These are phyloP conservation scores for Diaporthe caulivora DNA, from an alignment of 2,329 filamentous ascomycete species.

Conservation along the genomic window DNA sequence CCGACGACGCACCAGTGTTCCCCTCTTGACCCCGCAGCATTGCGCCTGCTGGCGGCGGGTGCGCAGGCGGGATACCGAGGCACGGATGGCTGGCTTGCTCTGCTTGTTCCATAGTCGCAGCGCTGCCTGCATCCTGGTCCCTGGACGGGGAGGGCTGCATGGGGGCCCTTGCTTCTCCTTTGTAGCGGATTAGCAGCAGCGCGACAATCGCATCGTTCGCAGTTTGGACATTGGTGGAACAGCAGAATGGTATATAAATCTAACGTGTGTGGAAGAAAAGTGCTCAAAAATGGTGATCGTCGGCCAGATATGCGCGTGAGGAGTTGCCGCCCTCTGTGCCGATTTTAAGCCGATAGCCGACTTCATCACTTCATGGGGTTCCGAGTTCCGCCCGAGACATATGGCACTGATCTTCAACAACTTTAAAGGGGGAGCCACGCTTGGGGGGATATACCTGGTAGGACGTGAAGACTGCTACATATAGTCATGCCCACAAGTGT, in stretches of 20 bases:
- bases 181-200: background rate
- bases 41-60: background rate
- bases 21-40: constrained; percentile 18
- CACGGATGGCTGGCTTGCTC: background rate
- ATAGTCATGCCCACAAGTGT: background rate
- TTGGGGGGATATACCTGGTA: too few relatives aligned
- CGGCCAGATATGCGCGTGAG: background rate
- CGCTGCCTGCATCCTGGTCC: too few relatives aligned
- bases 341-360: constrained; percentile 7
- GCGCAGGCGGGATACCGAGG: constrained; percentile 30
- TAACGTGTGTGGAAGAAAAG: background rate
- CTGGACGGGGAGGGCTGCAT: background rate
- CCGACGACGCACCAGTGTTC: background rate
- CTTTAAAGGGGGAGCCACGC: background rate
- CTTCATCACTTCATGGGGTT: background rate
- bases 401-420: background rate
- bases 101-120: constrained; percentile 1
- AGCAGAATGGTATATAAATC: background rate
- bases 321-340: background rate
- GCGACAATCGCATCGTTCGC: background rate
- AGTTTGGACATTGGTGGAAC: background rate
- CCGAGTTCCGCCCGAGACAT: background rate
- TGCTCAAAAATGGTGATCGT: too few relatives aligned
- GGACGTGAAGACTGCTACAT: too few relatives aligned
- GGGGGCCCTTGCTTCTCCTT: background rate